Conservation (phyloP, 1,284 basidiomycete species). For the Cryptococcus jaspeensis region DNA sequence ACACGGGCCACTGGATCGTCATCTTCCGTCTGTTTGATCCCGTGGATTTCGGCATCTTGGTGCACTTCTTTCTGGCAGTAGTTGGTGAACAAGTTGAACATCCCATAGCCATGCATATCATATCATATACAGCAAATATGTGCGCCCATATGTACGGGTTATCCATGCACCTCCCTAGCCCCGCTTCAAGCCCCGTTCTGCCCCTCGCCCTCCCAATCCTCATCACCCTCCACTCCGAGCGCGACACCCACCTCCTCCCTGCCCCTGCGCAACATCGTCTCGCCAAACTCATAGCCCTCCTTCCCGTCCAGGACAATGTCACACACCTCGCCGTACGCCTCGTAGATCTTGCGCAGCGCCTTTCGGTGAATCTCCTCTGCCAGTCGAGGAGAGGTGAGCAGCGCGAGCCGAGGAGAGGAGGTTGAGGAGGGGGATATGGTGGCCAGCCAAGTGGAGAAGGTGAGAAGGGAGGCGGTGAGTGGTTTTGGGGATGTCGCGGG, state of each 20-base stretch:
- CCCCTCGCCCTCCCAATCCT: constrained; percentile 4
- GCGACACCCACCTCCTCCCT: constrained; percentile 55
- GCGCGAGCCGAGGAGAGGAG: constrained; percentile 62
- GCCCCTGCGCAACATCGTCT: constrained; percentile 74
- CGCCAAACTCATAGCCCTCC: constrained; percentile 82
- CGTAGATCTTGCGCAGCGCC: constrained; percentile 65
- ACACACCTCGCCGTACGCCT: constrained; percentile 68
- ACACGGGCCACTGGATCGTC: no score
- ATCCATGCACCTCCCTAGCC: no score
- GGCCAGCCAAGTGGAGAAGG: constrained; percentile 53
- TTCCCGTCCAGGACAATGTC: constrained; percentile 68
- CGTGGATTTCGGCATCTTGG: no score
- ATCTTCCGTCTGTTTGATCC: no score
- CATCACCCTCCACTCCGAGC: constrained; percentile 42
- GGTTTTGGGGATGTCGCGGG: constrained; percentile 47
- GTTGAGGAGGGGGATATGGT: constrained; percentile 52
- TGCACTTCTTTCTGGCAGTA: no score
- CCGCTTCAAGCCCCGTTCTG: no score
- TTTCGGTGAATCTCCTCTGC: constrained; percentile 70
- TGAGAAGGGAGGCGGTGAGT: constrained; percentile 40
- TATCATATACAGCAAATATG: no score
- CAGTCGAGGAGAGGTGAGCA: constrained; percentile 66
- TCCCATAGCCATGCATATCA: no score
- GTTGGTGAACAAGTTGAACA: no score
- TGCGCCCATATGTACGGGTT: no score